These are phyloP conservation scores for Hygrocybe punicea DNA, from an alignment of 768 basidiomycete genomes.

Conservation along the genomic window DNA sequence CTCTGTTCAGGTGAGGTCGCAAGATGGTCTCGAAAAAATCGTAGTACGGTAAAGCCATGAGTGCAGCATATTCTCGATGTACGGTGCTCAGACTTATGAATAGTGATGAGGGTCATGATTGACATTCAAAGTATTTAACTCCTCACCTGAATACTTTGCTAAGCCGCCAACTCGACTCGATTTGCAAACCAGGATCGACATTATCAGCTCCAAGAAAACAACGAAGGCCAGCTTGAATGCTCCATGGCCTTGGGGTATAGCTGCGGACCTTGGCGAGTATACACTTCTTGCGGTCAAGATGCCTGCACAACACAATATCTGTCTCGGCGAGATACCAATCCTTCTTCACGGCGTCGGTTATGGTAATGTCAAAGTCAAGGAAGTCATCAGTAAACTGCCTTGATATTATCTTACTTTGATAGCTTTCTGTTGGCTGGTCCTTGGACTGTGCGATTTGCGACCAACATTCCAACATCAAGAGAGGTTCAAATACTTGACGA, in stretches of 20 bases:
- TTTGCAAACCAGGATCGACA: slow-evolving; percentile 60
- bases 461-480: slow-evolving; percentile 89
- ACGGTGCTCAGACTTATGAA: slow-evolving; percentile 76
- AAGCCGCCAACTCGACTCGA: slow-evolving; percentile 67
- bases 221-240: slow-evolving; percentile 57
- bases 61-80: slow-evolving; percentile 87
- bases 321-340: slow-evolving; percentile 78
- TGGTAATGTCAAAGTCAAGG: slow-evolving; percentile 69
- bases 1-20: slow-evolving; percentile 54
- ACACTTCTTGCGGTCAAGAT: slow-evolving; percentile 49
- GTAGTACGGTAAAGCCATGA: slow-evolving; percentile 79
- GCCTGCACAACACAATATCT: slow-evolving; percentile 78
- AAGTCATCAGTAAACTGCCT: slow-evolving; percentile 78
- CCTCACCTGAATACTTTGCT: slow-evolving; percentile 79
- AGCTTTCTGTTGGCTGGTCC: slow-evolving; percentile 53
- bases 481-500: slow-evolving; percentile 72
- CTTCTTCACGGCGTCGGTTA: slow-evolving; percentile 55
- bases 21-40: slow-evolving; percentile 72
- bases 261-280: slow-evolving; percentile 64
- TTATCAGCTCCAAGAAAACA: slow-evolving; percentile 41
- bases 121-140: background rate
- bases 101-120: background rate
- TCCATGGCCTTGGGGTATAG: slow-evolving; percentile 37
- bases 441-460: slow-evolving; percentile 78
- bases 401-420: slow-evolving; percentile 61